These are phyloP conservation scores for Eleusine coracana DNA, from an alignment of 176 grass and related monocot genomes.

Conservation along the genomic window DNA sequence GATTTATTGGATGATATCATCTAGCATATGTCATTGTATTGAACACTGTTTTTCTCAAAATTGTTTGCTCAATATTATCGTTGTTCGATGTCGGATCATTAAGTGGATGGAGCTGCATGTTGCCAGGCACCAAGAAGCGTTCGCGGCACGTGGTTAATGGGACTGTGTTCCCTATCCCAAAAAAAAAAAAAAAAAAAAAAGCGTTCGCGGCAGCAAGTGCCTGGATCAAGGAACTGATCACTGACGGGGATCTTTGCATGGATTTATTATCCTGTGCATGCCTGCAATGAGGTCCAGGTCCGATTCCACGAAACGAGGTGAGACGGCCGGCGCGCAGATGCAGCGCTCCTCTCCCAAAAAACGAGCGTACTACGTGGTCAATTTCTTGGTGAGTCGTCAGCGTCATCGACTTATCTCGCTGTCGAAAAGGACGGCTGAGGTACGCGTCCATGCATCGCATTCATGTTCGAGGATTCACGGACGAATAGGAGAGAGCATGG, in stretches of 20 bases:
- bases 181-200: no score
- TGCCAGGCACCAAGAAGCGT: background rate
- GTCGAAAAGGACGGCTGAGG: background rate
- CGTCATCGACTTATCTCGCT: background rate
- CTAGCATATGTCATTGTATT: background rate
- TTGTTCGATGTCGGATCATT: background rate
- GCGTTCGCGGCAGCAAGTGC: background rate
- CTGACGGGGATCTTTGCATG: background rate
- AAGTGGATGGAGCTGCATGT: background rate
- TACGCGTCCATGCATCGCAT: background rate
- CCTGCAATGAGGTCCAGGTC: background rate
- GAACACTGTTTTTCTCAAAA: background rate
- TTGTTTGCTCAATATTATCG: background rate
- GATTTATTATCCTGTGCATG: background rate
- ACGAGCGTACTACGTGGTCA: background rate
- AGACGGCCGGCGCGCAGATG: background rate
- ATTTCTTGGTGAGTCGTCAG: constrained; percentile 1
- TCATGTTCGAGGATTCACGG: background rate
- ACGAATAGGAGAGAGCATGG: background rate
- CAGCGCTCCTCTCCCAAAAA: background rate
- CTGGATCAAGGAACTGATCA: background rate
- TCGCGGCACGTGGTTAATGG: background rate
- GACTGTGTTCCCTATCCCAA: no score
- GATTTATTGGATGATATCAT: background rate
- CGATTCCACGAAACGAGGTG: background rate